phyloP scores from a whole-genome alignment of 1,284 basidiomycete species.

The Trichosporon ovoides region DNA sequence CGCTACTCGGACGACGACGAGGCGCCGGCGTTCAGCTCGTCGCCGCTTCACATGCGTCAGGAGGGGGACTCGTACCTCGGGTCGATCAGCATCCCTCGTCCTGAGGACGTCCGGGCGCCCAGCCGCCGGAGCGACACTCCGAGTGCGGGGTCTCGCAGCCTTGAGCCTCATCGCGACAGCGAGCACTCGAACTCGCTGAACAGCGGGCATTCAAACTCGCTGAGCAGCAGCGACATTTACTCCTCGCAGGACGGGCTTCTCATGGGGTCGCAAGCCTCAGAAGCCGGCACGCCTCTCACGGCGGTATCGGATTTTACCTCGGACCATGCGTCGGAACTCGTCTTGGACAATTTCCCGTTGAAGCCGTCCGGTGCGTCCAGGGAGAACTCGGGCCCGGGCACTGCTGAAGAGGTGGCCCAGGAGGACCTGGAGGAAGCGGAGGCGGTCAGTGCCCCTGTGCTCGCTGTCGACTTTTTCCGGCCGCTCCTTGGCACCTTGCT shows the following conservation, averaged over 20 bases:
- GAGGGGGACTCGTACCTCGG: not conserved
- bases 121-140: not conserved
- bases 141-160: not conserved
- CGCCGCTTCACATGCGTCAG: not conserved
- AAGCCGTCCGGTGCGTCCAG: not conserved
- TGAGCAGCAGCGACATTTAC: not conserved
- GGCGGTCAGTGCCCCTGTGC: conserved; percentile 28
- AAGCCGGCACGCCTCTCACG: not conserved
- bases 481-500: conserved; percentile 84
- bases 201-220: not conserved
- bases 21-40: not conserved
- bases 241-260: not conserved
- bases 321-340: not conserved
- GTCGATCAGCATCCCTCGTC: not conserved
- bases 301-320: not conserved
- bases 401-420: not conserved
- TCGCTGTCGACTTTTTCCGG: conserved; percentile 81
- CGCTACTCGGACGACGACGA: not conserved
- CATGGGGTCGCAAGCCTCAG: not conserved
- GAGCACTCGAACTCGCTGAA: not conserved
- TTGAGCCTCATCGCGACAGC: not conserved
- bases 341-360: no score
- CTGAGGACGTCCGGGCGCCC: not conserved
- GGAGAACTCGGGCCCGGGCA: not conserved
- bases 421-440: not conserved